Evolutionary conservation across 2,329 filamentous ascomycete species (phyloP).

Genomic region (Exophiala viscosa): DNA sequence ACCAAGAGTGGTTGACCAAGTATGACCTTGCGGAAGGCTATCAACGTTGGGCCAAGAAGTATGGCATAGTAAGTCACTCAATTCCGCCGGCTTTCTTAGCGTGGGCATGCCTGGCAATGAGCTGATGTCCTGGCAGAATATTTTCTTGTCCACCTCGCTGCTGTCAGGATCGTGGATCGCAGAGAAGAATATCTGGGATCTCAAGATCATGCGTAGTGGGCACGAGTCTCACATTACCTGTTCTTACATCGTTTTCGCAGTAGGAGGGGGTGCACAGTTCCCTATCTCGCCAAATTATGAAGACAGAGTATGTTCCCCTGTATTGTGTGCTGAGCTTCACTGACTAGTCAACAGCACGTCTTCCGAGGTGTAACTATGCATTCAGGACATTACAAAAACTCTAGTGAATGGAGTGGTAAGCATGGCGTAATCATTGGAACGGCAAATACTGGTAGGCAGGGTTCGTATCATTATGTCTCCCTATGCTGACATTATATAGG

Average conservation of each 20-base stretch:
- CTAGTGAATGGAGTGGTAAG: too few species aligned
- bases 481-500: too few species aligned
- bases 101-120: too few species aligned
- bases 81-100: too few species aligned
- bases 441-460: too few species aligned
- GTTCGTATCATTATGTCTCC: neutral
- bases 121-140: slow-evolving; percentile 30
- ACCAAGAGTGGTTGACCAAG: slow-evolving; percentile 27
- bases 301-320: slow-evolving; percentile 22
- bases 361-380: slow-evolving; percentile 1
- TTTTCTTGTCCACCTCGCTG: slow-evolving; percentile 42
- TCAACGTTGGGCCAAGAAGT: neutral
- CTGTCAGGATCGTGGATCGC: slow-evolving; percentile 40
- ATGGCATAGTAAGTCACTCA: too few species aligned
- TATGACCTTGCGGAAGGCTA: slow-evolving; percentile 22
- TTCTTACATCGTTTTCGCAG: slow-evolving; percentile 1
- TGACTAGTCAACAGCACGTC: neutral
- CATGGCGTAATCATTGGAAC: too few species aligned
- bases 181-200: slow-evolving; percentile 36
- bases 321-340: neutral
- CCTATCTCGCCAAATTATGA: slow-evolving; percentile 29
- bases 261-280: slow-evolving; percentile 28
- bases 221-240: neutral
- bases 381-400: neutral
- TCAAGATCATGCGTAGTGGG: slow-evolving; percentile 31